Conservation (phyloP, 2,329 filamentous ascomycete species). For the Eurotiales sp. region DNA sequence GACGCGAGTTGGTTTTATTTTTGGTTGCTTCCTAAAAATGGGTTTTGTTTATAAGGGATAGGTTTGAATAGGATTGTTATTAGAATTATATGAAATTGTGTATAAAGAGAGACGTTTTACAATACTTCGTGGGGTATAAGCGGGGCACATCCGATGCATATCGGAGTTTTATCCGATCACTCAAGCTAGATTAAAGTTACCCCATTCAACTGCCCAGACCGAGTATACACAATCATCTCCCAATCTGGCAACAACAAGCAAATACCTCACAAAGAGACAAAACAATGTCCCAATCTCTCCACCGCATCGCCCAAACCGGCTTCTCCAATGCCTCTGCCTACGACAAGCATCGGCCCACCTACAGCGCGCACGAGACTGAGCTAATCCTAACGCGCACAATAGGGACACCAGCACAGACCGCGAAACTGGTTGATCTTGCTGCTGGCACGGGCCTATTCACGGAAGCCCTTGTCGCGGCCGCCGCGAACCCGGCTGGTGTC, state of each 20-base stretch:
- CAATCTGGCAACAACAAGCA: background rate
- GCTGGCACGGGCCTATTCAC: conserved; percentile 71
- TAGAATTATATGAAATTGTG: too few species aligned
- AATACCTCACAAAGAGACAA: background rate
- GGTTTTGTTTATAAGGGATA: too few species aligned
- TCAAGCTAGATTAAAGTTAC: too few species aligned
- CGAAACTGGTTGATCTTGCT: conserved; percentile 60
- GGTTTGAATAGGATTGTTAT: too few species aligned
- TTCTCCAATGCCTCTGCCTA: conserved; percentile 64
- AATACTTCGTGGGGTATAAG: background rate
- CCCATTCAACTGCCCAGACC: too few species aligned
- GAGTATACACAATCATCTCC: background rate
- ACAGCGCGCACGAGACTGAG: conserved; percentile 56
- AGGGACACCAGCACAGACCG: conserved; percentile 37
- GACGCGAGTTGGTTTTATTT: too few species aligned
- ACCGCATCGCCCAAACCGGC: conserved; percentile 35
- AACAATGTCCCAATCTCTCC: conserved; percentile 4
- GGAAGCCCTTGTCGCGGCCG: conserved; percentile 52
- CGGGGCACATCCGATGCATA: background rate
- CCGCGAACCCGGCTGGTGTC: conserved; percentile 48
- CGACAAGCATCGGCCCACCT: conserved; percentile 65
- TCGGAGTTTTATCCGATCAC: conserved; percentile 9
- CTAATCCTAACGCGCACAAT: conserved; percentile 53
- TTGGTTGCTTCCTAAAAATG: too few species aligned
- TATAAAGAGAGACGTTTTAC: too few species aligned